Base-by-base conservation (phyloP, 192 early-diverging fungal genomes). In the Phlyctochytrium planicorne region DNA sequence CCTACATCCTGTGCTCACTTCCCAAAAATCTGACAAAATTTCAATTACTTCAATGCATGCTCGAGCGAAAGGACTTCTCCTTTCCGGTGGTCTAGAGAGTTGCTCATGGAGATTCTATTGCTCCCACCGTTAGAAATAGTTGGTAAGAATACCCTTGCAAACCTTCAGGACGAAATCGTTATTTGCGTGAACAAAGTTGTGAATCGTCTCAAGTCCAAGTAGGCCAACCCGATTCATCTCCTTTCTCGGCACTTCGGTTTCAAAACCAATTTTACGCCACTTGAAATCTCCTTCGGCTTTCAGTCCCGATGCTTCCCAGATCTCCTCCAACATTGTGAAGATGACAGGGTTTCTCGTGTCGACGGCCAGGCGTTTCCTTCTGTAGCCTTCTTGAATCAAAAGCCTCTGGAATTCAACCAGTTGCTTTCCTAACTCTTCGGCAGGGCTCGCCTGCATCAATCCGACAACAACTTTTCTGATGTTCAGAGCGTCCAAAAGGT, bases 361-460 rank as follows among this genome's bases (percentile, higher is more conserved):
- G 12, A 89, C 81, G 23, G 68, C 64, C 12, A 77, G 80, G 31
- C 75, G 82, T 30, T 82, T 80, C 23, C 83, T 67, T 32, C 75
- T 52, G 66, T 84, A 74, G 34, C 79, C 81, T 36, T 91, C 87
- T 59, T 73, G 63, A 31, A 89, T 79, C 29, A 82, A 66, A 1
- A 84, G 71, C n/a, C 85, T 62, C 75, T 91, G 90, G 71, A 85
- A 90, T 29, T 90, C 88, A 10, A 88, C 68, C 53, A 91, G 53
- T 36, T 86, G 73, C 63, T 74, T 73, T 53, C 72, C 72, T 27
- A 90, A 64, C 75, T 91, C 90, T 24, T 88, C 89, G n/a, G 80
- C 70, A 27, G 20, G 87, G 84, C 63, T 76, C 74, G 1, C 34
- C 33, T 34, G 67, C 52, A 78, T 74, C 53, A 85, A 60, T 65